These are phyloP conservation scores for Sclerotinia minor DNA, from an alignment of 2,329 filamentous ascomycete genomes.

Conservation along the genomic window DNA sequence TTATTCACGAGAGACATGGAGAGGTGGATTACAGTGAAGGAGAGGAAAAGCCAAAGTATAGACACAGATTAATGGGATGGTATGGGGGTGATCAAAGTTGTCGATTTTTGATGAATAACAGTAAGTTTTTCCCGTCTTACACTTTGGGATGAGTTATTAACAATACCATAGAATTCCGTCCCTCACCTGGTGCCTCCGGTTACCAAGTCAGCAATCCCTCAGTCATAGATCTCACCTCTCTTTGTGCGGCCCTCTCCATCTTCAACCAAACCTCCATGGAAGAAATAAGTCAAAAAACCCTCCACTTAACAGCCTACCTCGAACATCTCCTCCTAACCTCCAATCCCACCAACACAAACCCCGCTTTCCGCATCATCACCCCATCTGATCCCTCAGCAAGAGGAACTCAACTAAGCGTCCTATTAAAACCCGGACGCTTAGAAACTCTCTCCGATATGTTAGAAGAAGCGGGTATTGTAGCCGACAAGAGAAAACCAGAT, in stretches of 20 bases:
- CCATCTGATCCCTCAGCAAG: conserved; percentile 35
- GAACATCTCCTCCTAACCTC: conserved; percentile 63
- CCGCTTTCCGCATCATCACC: conserved; percentile 49
- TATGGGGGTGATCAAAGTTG: conserved; percentile 78
- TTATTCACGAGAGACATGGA: conserved; percentile 76
- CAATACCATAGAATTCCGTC: conserved; percentile 58
- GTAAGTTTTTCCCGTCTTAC: conserved; percentile 35
- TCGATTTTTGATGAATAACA: conserved; percentile 80
- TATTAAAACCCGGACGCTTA: conserved; percentile 66
- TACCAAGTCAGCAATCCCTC: conserved; percentile 86
- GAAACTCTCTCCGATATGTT: conserved; percentile 66
- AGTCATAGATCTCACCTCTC: conserved; percentile 73
- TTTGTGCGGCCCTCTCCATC: conserved; percentile 70
- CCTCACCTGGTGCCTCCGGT: conserved; percentile 74
- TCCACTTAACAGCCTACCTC: conserved; percentile 74
- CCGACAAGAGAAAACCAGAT: conserved; percentile 82
- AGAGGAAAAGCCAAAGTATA: conserved; percentile 52
- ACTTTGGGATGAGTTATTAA: conserved; percentile 23
- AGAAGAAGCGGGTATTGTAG: conserved; percentile 68
- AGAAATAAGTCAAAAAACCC: conserved; percentile 67
- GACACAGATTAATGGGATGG: conserved; percentile 75
- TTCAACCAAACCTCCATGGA: conserved; percentile 72
- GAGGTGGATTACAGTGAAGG: conserved; percentile 49
- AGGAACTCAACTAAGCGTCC: conserved; percentile 67
- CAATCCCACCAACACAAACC: conserved; percentile 23